phyloP scores from a whole-genome alignment of 202 grass and related monocot species.

The Miscanthus sacchariflorus region DNA sequence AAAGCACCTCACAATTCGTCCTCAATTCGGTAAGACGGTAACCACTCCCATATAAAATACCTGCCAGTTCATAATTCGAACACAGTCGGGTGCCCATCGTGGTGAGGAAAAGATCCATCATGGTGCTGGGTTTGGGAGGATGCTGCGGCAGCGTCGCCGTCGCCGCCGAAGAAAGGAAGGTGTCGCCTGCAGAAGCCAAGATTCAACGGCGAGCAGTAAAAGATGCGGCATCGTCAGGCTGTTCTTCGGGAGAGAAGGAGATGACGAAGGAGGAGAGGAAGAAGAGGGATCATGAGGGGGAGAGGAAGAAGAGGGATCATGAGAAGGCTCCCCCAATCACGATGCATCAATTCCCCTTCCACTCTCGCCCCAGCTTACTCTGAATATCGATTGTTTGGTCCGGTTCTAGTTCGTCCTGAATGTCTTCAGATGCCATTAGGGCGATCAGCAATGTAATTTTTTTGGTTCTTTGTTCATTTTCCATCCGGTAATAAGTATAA shows the following conservation, averaged over 20 bases:
- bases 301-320: too few relatives aligned
- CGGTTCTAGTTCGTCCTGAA: too few relatives aligned
- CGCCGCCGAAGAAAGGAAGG: background rate
- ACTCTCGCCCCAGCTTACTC: background rate
- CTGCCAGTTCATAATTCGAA: background rate
- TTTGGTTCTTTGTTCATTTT: too few relatives aligned
- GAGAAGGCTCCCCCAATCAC: background rate
- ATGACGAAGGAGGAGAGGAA: background rate
- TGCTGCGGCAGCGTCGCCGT: background rate
- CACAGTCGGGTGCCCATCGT: background rate
- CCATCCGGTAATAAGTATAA: too few relatives aligned
- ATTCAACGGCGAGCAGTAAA: background rate
- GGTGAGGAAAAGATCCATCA: background rate
- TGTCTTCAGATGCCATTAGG: too few relatives aligned
- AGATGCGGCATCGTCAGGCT: background rate
- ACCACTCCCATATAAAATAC: background rate
- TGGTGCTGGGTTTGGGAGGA: constrained; percentile 4
- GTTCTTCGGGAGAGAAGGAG: background rate
- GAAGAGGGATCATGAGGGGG: background rate
- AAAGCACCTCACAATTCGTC: background rate
- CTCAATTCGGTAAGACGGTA: background rate
- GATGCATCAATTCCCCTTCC: constrained; percentile 26
- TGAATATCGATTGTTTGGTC: too few relatives aligned
- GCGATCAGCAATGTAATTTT: too few relatives aligned
- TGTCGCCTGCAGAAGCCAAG: background rate